Base-by-base conservation (phyloP, 1,139 yeast genomes). In the Trichomonascaceae sp. region DNA sequence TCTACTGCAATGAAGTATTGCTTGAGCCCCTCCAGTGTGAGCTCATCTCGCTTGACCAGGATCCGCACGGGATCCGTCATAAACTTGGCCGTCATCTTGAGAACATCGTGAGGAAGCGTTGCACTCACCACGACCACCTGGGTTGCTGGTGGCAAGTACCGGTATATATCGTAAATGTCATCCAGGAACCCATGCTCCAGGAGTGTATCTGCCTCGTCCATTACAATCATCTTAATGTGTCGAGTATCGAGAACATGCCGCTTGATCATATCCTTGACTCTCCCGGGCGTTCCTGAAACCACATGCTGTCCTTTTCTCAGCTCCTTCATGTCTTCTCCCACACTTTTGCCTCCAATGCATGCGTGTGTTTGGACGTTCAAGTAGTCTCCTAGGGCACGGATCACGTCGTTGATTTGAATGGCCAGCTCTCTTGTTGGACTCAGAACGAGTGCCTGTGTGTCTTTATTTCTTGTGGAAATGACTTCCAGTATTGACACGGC, bases 371-470 rank as follows among this genome's bases (percentile, higher is more conserved):
- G 75, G 48, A 89, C 79, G 56, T 84, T 76, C 74, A 89, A 75
- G 74, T 84, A 87, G 64, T 80, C 75, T 57, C 97, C 97, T 54
- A 89, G 76, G 55, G 89, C 84, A 57, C 84, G 69, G 47, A 89
- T 89, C 57, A 89, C 98, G 64, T 82, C 84, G 71, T 87, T 94
- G 62, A 89, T 89, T 72, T 89, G 98, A 56, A 84, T 71, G 43
- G 97, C 98, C 68, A 89, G 75, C 71, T 89, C 98, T 72, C 98
- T 84, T 62, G 98, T 89, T 60, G 98, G 98, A 44, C 96, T 93
- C 60, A 89, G 74, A 57, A 89, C 85, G 64, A 89, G 74, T 53
- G 96, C 96, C 70, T 84, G 63, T 23, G 57, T 57, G 60, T 69
- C 45, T 30, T 51, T 42, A 38, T 48, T 36, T 37, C 45, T 42